Base-by-base conservation (phyloP, 202 grass and related monocot species). In the Zizania palustris region DNA sequence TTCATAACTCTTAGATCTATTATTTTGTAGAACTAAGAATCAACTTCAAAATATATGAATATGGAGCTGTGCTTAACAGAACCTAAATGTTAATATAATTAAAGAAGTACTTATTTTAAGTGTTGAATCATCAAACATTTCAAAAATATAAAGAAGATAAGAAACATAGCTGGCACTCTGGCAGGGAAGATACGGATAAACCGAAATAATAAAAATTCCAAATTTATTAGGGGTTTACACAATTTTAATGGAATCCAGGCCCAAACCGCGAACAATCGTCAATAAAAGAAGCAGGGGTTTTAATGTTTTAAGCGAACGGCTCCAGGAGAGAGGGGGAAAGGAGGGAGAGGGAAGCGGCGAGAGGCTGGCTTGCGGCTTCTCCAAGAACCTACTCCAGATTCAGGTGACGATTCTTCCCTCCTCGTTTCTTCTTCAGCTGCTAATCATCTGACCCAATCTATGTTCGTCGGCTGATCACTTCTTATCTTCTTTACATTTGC, bases 361-460 rank as follows among this genome's bases (percentile, higher is more conserved):
- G 61, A 18, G n/a, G 16, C 35, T 13, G 28, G 59, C 28, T 11
- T 39, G 79, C 49, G 39, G 39, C 49, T 59, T 53, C 79, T 20
- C 15, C 33, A 15, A 66, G 28, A 45, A 66, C 70, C 7, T 44
- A 55, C 61, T 8, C 40, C 38, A 37, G 40, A 74, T 74, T 74
- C 49, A 74, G 80, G 80, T 82, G 45, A n/a, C 1, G 42, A 14
- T 21, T 36, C 0, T 19, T 43, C 9, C 3, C 14, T 53, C n/a
- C 16, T 22, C 45, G 15, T n/a, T 34, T 54, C 5, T 14, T 61
- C 9, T n/a, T 42, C 8, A 11, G 1, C 5, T 46, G 6, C 1
- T 12, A n/a, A 48, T 79, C 50, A 3, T 16, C 54, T 37, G 3
- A 44, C 2, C 18, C 11, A 33, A 39, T 28, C 18, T 53, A 45